phyloP scores from a whole-genome alignment of 106 monocot genomes.

The Iris macrosiphon region DNA sequence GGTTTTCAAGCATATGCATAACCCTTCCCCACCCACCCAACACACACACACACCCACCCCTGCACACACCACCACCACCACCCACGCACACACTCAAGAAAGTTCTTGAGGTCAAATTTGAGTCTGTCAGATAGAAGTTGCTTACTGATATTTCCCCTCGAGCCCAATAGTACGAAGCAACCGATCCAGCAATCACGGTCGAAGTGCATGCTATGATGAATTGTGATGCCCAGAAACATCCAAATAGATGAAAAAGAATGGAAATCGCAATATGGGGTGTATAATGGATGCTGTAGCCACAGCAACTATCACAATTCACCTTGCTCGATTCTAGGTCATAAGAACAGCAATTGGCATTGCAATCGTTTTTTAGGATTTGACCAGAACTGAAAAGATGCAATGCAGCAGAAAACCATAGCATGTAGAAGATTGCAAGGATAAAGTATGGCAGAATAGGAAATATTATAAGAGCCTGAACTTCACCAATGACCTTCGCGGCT shows the following conservation, averaged over 20 bases:
- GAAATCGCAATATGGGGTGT: conserved; percentile 83
- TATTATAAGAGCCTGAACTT: conserved; percentile 97
- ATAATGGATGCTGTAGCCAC: conserved; percentile 88
- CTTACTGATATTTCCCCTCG: conserved; percentile 93
- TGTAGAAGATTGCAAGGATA: conserved; percentile 85
- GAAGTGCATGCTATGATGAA: conserved; percentile 82
- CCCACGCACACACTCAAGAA: no score
- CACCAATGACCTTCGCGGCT: conserved; percentile 96
- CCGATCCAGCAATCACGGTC: conserved; percentile 94
- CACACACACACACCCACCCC: no score
- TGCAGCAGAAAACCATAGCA: conserved; percentile 95
- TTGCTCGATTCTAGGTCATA: conserved; percentile 82
- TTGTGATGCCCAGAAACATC: conserved; percentile 95
- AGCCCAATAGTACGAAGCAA: conserved; percentile 96
- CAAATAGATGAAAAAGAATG: conserved; percentile 95
- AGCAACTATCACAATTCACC: conserved; percentile 89
- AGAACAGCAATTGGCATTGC: conserved; percentile 84
- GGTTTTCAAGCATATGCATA: no score
- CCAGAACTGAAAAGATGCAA: conserved; percentile 97
- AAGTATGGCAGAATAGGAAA: conserved; percentile 82
- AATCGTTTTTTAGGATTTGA: conserved; percentile 70
- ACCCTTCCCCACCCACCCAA: no score
- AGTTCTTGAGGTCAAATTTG: no score
- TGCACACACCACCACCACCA: no score
- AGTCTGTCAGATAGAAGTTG: not conserved